A percentile compares a stretch with the other conserved stretches of the same genome.
Conservation (phyloP, 106 monocot species). For the Agapanthus africanus region DNA sequence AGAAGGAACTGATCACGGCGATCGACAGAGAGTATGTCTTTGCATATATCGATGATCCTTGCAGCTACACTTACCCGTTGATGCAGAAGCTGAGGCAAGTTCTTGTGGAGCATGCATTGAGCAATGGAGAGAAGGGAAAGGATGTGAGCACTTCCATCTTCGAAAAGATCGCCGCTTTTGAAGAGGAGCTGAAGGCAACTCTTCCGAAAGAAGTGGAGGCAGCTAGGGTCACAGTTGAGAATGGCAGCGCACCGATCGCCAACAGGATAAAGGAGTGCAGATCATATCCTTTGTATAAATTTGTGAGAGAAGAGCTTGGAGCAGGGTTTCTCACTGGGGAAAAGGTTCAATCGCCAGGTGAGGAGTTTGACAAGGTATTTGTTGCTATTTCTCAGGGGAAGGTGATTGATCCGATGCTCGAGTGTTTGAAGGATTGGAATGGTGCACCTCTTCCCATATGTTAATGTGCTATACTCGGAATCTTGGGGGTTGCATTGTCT, state of each 20-base stretch:
- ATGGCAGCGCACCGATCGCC: conserved; percentile 19
- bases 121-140: conserved; percentile 52
- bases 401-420: conserved; percentile 35
- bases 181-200: conserved; percentile 31
- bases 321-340: conserved; percentile 51
- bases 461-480: too few relatives aligned
- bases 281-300: conserved; percentile 58
- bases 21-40: conserved; percentile 83
- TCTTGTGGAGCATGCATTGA: conserved; percentile 52
- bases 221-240: conserved; percentile 30
- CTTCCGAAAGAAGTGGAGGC: conserved; percentile 64
- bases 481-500: too few relatives aligned
- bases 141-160: conserved; percentile 41
- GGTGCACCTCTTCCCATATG: conserved; percentile 37
- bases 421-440: conserved; percentile 42
- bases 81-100: conserved; percentile 62
- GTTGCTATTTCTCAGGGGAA: conserved; percentile 25
- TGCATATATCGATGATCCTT: conserved; percentile 60
- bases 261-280: conserved; percentile 62
- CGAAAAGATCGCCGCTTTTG: conserved; percentile 46
- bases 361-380: conserved; percentile 50
- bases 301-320: conserved; percentile 62
- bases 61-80: conserved; percentile 55
- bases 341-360: conserved; percentile 52
- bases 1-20: conserved; percentile 75